Evolutionary conservation across 140 eudicot species (phyloP).

Genomic region (Cichorium intybus): DNA sequence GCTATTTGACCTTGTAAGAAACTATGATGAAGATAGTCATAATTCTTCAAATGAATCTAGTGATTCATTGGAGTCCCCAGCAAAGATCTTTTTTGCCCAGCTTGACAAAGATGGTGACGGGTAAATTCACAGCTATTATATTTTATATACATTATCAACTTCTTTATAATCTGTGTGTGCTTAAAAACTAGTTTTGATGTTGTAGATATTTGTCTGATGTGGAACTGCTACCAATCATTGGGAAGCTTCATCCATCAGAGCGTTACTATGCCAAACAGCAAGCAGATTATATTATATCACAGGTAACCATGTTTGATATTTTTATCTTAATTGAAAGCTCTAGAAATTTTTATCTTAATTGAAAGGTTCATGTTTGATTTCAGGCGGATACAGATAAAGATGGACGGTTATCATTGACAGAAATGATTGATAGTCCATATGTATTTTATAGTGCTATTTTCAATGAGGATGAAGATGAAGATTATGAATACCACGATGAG

Average conservation of each 20-base stretch:
- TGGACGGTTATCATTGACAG: conserved; percentile 71
- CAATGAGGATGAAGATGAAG: conserved; percentile 86
- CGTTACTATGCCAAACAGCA: conserved; percentile 97
- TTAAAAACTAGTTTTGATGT: conserved; percentile 3
- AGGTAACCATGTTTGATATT: conserved; percentile 40
- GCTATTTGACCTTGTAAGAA: conserved; percentile 82
- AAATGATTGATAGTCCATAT: conserved; percentile 91
- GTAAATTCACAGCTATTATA: conserved; percentile 35
- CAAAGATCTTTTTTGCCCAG: conserved; percentile 71
- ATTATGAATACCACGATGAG: conserved; percentile 81
- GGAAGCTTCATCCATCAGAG: conserved; percentile 93
- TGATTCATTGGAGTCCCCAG: conserved; percentile 70
- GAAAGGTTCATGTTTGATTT: neutral
- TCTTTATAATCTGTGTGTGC: neutral
- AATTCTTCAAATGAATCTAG: conserved; percentile 50
- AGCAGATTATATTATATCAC: conserved; percentile 89
- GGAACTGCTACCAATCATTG: conserved; percentile 86
- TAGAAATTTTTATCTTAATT: neutral
- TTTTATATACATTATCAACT: neutral
- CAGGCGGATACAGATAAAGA: conserved; percentile 97
- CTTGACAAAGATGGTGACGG: conserved; percentile 97
- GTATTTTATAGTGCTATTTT: conserved; percentile 90
- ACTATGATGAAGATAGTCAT: conserved; percentile 72
- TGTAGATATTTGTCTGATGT: conserved; percentile 71
- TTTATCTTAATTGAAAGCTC: neutral